Evolutionary conservation across 257 asterid genomes (phyloP), one percentile per base, ranked within the genome.

Genomic region (Jacaranda mimosifolia): DNA sequence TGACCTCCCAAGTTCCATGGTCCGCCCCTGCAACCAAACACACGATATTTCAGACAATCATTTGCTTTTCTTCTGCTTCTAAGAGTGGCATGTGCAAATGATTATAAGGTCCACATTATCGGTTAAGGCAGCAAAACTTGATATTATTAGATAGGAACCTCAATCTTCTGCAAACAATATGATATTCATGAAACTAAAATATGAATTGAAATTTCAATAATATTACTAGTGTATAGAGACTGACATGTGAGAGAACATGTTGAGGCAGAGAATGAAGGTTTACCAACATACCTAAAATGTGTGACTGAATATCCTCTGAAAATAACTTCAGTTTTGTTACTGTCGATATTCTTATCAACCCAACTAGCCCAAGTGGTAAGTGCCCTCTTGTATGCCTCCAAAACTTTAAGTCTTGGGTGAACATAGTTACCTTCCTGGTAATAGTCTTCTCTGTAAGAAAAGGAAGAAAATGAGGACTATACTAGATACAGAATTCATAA

Each of bases 1-100:
- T 94, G 94, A 43, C 98, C 98, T 69, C 98, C 97, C 13, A 88
- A 86, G 77, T 94, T 94, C 98, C 98, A 94, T 4, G 91, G 98
- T 14, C 98, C 98, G 21, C 98, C 97, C 87, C 98, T 94, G 86
- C 82, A 78, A 70, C 10, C 66, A 83, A 75, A 70, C 58, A 68
- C 48, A 42, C 17, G 3, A 51, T 36, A 70, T 19, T 52, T 35
- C 15, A 72, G 52, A 43, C 13, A 32, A 68, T 3, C 4, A 40
- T 19, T 43, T n/a, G 3, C 53, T 53, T 53, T n/a, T 52, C 21
- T 53, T n/a, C 32, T 6, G 26, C 26, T 53, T 3, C 32, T 26
- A 26, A 26, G 32, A 26, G 32, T 26, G 32, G 32, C 32, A 26
- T 26, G 32, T 26, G 2, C 2, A 26, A 26, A 26, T 26, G 32